phyloP scores from a whole-genome alignment of 495 filamentous ascomycete species.

The Astrothelium macrocarpum region DNA sequence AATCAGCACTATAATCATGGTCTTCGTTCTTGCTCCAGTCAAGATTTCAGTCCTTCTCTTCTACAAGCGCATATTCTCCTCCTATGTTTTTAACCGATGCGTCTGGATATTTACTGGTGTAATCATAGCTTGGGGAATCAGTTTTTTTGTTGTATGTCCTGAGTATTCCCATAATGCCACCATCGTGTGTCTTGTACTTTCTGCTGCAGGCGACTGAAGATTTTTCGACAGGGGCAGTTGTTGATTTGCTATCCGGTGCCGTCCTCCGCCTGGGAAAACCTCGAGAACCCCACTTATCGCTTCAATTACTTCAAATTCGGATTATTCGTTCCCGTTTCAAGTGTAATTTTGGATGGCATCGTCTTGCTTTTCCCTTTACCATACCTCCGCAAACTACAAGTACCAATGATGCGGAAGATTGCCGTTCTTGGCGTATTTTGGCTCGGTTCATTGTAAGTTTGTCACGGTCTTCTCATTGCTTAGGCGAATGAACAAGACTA shows the following conservation, averaged over 20 bases:
- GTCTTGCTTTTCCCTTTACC: background rate
- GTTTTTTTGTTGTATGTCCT: background rate
- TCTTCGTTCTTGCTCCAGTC: background rate
- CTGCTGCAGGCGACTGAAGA: background rate
- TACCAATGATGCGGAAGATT: background rate
- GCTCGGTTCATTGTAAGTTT: background rate
- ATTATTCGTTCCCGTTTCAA: background rate
- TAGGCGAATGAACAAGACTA: too few relatives aligned
- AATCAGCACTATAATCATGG: background rate
- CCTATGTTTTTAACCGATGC: background rate
- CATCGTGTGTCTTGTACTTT: background rate
- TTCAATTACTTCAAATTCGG: background rate
- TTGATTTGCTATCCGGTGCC: background rate
- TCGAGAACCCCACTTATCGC: background rate
- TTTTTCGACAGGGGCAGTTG: background rate
- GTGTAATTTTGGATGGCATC: background rate
- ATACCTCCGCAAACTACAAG: background rate
- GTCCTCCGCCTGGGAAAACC: background rate
- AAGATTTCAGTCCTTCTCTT: background rate
- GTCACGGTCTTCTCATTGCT: too few relatives aligned
- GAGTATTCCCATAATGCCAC: background rate
- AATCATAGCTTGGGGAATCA: background rate
- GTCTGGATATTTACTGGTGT: background rate
- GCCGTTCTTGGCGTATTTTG: background rate
- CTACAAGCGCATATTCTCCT: background rate